Base-by-base conservation (phyloP, 768 basidiomycete species). In the Leccinellum luteum region DNA sequence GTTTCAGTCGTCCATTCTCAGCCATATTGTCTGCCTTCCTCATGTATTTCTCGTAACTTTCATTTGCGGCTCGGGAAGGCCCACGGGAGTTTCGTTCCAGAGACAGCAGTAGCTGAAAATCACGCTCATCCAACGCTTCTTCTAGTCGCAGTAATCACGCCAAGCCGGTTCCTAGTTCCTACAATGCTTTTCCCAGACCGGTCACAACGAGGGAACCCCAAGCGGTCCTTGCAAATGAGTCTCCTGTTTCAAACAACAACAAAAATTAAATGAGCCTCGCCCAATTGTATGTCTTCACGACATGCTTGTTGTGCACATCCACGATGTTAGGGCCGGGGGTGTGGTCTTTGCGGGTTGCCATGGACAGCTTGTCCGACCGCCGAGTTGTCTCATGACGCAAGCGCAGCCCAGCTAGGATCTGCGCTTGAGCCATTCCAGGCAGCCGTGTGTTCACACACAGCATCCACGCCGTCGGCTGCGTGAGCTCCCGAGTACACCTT, bases 11-110 rank as follows among this genome's bases (percentile, higher is more conserved):
- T 28, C 51, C 30, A 14, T 51, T 50, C 56, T 27, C 23, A 52
- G 62, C 35, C 8, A 51, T 55, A 58, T 23, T 60, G 59, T 19
- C 10, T 34, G 44, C 57, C 8, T 19, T 32, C 27, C 32, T 48
- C 64, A 56, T 66, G 59, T 57, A 48, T 54, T 2, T 62, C 32
- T 35, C 50, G 57, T 59, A 65, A 62, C 4, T 49, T 25, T 50
- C 50, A 48, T 48, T 41, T 47, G 52, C n/a, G 13, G 50, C 30
- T 48, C 31, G 48, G 32, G 38, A 47, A 54, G 48, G 48, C 51
- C 35, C 54, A 51, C 41, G 35, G 23, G 32, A 7, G 3, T 13
- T 51, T 50, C 51, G 15, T 49, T 43, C 23, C 17, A 51, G 17
- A 19, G 17, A 8, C 27, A 28, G 32, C 31, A 32, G n/a, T 28